These are phyloP conservation scores for Drechmeria coniospora DNA, from an alignment of 2,329 filamentous ascomycete genomes.

Conservation along the genomic window DNA sequence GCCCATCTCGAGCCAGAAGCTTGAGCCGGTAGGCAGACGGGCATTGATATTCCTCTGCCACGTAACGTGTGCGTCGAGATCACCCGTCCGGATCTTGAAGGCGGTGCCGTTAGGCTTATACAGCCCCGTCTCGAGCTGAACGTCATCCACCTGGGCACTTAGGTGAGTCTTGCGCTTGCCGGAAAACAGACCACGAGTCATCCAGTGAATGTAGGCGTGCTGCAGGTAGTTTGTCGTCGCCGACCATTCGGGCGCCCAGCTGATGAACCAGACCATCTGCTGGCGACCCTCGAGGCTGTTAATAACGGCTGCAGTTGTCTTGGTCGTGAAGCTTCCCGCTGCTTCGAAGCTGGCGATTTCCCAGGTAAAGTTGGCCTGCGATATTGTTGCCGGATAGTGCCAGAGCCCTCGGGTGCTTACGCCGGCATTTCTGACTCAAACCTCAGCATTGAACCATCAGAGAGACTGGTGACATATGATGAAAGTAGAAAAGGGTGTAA, in stretches of 20 bases:
- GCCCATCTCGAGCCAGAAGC: conserved; percentile 36
- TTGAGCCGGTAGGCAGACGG: conserved; percentile 34
- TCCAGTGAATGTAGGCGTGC: conserved; percentile 47
- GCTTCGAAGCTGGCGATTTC: conserved; percentile 36
- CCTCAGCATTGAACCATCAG: too few species aligned
- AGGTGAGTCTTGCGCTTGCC: conserved; percentile 40
- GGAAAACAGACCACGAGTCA: conserved; percentile 41
- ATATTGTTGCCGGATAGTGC: conserved; percentile 43
- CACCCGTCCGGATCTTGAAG: conserved; percentile 32
- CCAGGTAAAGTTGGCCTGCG: conserved; percentile 34
- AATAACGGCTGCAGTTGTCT: conserved; percentile 40
- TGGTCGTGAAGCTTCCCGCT: conserved; percentile 20
- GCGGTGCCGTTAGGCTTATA: conserved; percentile 29
- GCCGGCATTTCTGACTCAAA: conserved; percentile 23
- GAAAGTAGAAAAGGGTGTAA: too few species aligned
- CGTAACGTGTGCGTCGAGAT: conserved; percentile 28
- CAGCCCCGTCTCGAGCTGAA: conserved; percentile 37
- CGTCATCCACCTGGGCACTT: conserved; percentile 45
- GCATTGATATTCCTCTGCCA: conserved; percentile 27
- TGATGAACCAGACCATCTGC: conserved; percentile 47
- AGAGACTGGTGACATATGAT: too few species aligned
- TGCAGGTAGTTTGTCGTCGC: conserved; percentile 41
- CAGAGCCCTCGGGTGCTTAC: conserved; percentile 36
- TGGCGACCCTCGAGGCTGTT: conserved; percentile 40
- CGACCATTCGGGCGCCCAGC: conserved; percentile 28